Conservation (phyloP, 306 rosid species). For the Fragaria nilgerrensis region DNA sequence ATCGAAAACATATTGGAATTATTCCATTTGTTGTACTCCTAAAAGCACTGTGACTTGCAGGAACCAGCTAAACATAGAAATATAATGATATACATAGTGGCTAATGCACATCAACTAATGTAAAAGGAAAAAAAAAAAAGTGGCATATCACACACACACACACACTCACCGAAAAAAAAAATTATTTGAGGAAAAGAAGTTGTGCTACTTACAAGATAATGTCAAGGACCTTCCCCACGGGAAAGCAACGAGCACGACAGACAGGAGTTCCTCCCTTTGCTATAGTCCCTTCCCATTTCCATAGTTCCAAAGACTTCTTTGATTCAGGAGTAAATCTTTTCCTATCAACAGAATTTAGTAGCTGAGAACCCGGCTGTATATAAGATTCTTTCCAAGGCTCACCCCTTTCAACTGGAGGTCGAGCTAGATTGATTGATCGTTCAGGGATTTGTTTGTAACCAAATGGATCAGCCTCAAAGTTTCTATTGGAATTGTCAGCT, state of each 20-base stretch:
- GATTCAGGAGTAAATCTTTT: slow-evolving; percentile 71
- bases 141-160: not conserved
- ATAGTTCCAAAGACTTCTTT: slow-evolving; percentile 50
- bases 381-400: slow-evolving; percentile 64
- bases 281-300: slow-evolving; percentile 99
- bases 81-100: not conserved
- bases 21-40: slow-evolving; percentile 1
- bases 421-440: slow-evolving; percentile 40
- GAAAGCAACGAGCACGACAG: slow-evolving; percentile 97
- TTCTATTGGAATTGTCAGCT: slow-evolving; percentile 45
- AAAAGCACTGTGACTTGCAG: not conserved
- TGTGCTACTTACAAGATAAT: slow-evolving; percentile 65
- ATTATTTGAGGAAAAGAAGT: not conserved
- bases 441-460: slow-evolving; percentile 55
- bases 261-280: slow-evolving; percentile 98
- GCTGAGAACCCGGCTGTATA: slow-evolving; percentile 49
- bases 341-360: slow-evolving; percentile 45
- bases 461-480: slow-evolving; percentile 49
- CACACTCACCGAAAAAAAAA: not conserved
- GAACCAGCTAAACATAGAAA: not conserved
- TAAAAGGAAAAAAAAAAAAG: not conserved
- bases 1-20: not conserved
- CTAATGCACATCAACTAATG: not conserved
- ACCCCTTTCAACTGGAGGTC: slow-evolving; percentile 46
- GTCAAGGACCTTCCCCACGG: slow-evolving; percentile 87